Evolutionary conservation across 345 rosid species (phyloP).

Genomic region (Lepidium aucheri): DNA sequence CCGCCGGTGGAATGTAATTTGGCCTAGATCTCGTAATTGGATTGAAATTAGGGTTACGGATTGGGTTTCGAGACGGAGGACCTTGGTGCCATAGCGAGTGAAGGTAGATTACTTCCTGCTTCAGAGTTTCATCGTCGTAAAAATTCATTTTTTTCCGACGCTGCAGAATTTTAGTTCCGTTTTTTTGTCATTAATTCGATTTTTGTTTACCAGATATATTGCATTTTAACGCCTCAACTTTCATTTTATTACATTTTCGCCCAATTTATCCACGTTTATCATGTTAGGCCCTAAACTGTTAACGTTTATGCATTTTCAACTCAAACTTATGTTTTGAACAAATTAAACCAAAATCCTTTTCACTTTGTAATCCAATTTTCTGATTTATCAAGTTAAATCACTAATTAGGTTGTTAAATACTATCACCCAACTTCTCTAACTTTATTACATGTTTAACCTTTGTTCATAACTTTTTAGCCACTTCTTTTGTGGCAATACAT

Average conservation of each 20-base stretch:
- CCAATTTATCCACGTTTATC: background rate
- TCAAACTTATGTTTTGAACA: background rate
- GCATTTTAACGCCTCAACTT: conserved; percentile 3
- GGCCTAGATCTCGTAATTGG: conserved; percentile 13
- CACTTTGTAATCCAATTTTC: background rate
- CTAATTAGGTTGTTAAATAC: too few species aligned
- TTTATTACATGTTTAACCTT: conserved; percentile 5
- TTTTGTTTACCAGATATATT: background rate
- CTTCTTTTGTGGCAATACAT: background rate
- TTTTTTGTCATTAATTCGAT: background rate
- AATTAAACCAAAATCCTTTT: background rate
- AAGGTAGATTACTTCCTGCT: conserved; percentile 62
- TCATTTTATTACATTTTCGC: background rate
- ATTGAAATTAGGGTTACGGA: conserved; percentile 25
- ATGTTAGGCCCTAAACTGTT: background rate
- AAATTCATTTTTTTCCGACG: conserved; percentile 32
- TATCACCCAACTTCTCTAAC: too few species aligned
- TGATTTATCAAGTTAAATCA: too few species aligned
- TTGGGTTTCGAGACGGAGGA: conserved; percentile 42
- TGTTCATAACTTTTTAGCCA: background rate
- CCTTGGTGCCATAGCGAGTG: conserved; percentile 75
- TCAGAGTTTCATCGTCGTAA: conserved; percentile 39
- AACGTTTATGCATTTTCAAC: background rate
- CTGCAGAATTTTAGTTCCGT: background rate
- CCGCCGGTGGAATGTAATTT: conserved; percentile 26